Evolutionary conservation across 2,329 filamentous ascomycete genomes (phyloP).

Genomic region (Graphilbum ipis-grandicollis): DNA sequence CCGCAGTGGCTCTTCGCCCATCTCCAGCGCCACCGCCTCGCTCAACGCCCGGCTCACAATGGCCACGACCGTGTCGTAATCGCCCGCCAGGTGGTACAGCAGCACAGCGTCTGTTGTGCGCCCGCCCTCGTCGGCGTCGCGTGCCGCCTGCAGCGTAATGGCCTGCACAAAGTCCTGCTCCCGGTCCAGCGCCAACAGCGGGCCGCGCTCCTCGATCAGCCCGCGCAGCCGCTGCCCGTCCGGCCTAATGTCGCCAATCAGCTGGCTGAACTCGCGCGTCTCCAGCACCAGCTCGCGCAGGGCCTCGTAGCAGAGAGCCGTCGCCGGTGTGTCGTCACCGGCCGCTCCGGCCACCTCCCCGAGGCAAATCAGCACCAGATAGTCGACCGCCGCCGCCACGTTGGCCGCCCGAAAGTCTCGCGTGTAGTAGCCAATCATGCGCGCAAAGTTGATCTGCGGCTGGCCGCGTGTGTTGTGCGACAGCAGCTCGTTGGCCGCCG

Average conservation of each 20-base stretch:
- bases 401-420: constrained; percentile 86
- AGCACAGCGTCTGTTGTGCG: constrained; percentile 86
- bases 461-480: constrained; percentile 49
- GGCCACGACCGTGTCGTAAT: constrained; percentile 84
- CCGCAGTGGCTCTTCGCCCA: constrained; percentile 64
- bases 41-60: constrained; percentile 84
- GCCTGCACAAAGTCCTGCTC: constrained; percentile 74
- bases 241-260: constrained; percentile 77
- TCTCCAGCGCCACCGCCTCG: constrained; percentile 71
- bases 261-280: constrained; percentile 83
- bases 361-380: constrained; percentile 78
- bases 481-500: constrained; percentile 53
- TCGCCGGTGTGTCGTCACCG: not conserved
- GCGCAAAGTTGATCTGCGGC: constrained; percentile 84
- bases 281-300: constrained; percentile 91
- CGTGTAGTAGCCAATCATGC: constrained; percentile 89
- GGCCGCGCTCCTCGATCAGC: constrained; percentile 69
- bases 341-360: constrained; percentile 41
- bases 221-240: constrained; percentile 77
- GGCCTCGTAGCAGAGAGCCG: constrained; percentile 69
- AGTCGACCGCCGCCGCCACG: constrained; percentile 80
- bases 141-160: constrained; percentile 86
- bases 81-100: constrained; percentile 82
- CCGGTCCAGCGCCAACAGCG: constrained; percentile 62
- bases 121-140: constrained; percentile 85